Percentiles rank a stretch among this genome's conserved stretches.
phyloP scores from a whole-genome alignment of 2,329 filamentous ascomycete genomes.

The Plenodomus lindquistii region DNA sequence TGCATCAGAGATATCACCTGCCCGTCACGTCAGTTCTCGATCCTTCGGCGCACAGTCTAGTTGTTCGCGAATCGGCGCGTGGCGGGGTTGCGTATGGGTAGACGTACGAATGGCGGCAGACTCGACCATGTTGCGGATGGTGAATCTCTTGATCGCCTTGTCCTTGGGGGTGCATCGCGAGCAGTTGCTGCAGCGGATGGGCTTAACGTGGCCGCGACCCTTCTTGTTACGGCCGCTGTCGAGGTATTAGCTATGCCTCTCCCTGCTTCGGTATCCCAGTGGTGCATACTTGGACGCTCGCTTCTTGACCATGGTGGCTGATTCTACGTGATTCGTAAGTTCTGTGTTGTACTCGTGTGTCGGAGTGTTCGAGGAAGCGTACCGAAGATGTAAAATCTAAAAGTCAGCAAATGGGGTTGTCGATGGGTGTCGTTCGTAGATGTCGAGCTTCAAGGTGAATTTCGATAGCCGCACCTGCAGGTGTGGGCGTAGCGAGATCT shows the following conservation, averaged over 20 bases:
- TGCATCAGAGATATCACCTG: constrained; percentile 99
- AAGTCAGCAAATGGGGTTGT: constrained; percentile 43
- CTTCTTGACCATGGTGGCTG: constrained; percentile 74
- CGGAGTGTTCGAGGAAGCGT: constrained; percentile 18
- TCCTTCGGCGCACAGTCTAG: constrained; percentile 7
- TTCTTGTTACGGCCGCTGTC: constrained; percentile 98
- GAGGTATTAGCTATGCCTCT: constrained; percentile 41
- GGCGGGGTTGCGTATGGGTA: constrained; percentile 9
- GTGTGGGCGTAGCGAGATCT: constrained; percentile 32
- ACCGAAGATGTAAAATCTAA: constrained; percentile 44
- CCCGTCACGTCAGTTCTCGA: constrained; percentile 25
- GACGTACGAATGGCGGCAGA: constrained; percentile 98
- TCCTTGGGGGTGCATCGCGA: constrained; percentile 90
- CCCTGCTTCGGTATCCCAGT: constrained; percentile 18
- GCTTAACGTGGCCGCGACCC: constrained; percentile 99
- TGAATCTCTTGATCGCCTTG: constrained; percentile 99
- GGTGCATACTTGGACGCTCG: constrained; percentile 70
- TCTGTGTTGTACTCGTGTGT: constrained; percentile 13
- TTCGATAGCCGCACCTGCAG: constrained; percentile 10
- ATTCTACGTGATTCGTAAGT: constrained; percentile 41
- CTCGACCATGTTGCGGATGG: constrained; percentile 99
- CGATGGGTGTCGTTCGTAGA: constrained; percentile 33
- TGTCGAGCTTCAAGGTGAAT: constrained; percentile 24
- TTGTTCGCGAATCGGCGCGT: background rate
- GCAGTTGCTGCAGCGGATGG: constrained; percentile 91